Base-by-base conservation (phyloP, 176 grass and related monocot species). In the Carex littledalei region DNA sequence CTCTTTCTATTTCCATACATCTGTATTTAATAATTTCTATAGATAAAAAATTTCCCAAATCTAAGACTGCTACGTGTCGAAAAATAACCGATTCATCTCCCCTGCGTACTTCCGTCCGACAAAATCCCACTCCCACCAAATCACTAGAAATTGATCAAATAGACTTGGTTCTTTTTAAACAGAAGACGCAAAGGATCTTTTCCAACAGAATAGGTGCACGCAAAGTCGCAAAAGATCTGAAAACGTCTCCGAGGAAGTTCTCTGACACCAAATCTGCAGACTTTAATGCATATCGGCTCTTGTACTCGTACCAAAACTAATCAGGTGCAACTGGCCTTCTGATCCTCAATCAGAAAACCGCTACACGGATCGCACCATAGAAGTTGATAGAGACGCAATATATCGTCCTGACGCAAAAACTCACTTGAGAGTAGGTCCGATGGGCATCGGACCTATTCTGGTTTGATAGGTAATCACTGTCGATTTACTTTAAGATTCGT, bases 151-250 rank as follows among this genome's bases (percentile, higher is more conserved):
- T 10, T 53, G 1, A 41, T 54, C 10, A n/a, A 21, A 26, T 47
- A 34, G n/a, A 67, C 11, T 3, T 13, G 54, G 45, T 35, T 61
- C 54, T 11, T 50, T 50, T 12, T 50, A 50, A 50, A 50, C 47
- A 50, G 47, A 14, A 0, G 21, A 77, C 45, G 72, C 47, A 54
- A 77, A 77, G 72, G 3, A 77, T 77, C 32, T 55, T 17, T 31
- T 54, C 2, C 3, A 3, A 52, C 4, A 77, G 11, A 20, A 29
- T 22, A 14, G 5, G 78, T 81, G 32, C 78, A 81, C 59, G 53
- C 59, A 60, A 81, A 81, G 59, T 63, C 37, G 53, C 59, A 60
- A 81, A 81, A 81, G 59, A 81, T 39, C 31, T 6, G 8, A 62
- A 37, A 3, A 62, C 37, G 3, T 81, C 16, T 32, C 55, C 22